These are phyloP conservation scores for Aspergillus ustus DNA, from an alignment of 2,329 filamentous ascomycete species.

Conservation along the genomic window DNA sequence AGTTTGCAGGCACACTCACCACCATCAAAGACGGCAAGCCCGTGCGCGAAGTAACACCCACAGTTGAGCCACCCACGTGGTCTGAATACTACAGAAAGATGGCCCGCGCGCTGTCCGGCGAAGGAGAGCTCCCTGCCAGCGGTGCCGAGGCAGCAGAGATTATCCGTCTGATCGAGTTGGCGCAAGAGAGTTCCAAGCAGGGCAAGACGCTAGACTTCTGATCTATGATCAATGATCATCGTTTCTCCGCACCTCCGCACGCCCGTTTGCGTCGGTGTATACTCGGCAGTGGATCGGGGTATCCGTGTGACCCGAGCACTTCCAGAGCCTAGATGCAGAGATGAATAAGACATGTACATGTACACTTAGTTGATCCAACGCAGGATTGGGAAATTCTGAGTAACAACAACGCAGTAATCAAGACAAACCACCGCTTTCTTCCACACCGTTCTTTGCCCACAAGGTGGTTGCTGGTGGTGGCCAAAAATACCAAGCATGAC, in stretches of 20 bases:
- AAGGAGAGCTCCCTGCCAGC: constrained; percentile 59
- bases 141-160: constrained; percentile 58
- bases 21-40: constrained; percentile 59
- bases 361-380: neutral
- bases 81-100: constrained; percentile 66
- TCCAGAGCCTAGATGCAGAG: neutral
- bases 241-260: neutral
- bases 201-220: constrained; percentile 54
- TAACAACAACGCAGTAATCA: neutral
- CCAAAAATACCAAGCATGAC: constrained; percentile 17
- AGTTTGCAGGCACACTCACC: constrained; percentile 51
- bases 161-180: constrained; percentile 61
- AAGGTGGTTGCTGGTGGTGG: neutral
- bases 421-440: neutral
- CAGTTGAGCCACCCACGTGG: constrained; percentile 70
- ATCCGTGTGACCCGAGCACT: neutral
- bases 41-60: constrained; percentile 57
- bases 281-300: neutral
- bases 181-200: constrained; percentile 56
- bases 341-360: neutral
- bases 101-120: constrained; percentile 57
- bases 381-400: neutral
- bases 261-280: neutral
- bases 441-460: neutral
- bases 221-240: neutral